Percentiles rank a stretch among this genome's conserved stretches.
Conservation (phyloP, 495 filamentous ascomycete species). For the Penicillium cinerascens region DNA sequence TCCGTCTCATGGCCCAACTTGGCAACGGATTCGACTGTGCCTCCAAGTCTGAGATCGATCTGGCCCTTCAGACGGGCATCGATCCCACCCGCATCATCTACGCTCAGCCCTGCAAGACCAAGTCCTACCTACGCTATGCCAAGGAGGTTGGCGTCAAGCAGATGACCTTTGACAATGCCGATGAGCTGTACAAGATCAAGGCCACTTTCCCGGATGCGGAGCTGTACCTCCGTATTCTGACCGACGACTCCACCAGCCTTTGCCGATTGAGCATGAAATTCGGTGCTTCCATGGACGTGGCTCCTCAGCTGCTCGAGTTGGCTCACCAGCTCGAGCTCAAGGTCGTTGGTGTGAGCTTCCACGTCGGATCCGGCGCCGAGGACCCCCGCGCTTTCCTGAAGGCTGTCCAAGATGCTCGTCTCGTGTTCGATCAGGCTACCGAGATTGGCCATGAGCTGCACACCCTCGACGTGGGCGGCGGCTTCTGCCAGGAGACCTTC, state of each 20-base stretch:
- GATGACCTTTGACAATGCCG: conserved; percentile 98
- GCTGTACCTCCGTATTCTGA: conserved; percentile 88
- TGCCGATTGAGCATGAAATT: conserved; percentile 97
- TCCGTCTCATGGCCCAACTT: conserved; percentile 79
- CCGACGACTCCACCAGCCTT: conserved; percentile 90
- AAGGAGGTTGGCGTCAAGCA: conserved; percentile 81
- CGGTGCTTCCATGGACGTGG: conserved; percentile 80
- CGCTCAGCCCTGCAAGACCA: conserved; percentile 98
- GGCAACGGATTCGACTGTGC: conserved; percentile 98
- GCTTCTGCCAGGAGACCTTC: conserved; percentile 84
- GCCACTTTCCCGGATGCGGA: conserved; percentile 83
- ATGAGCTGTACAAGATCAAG: conserved; percentile 97
- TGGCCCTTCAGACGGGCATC: conserved; percentile 78
- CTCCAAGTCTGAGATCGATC: conserved; percentile 93
- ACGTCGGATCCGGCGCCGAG: conserved; percentile 92
- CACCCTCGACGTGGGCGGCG: conserved; percentile 91
- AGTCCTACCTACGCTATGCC: conserved; percentile 91
- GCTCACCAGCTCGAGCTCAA: conserved; percentile 89
- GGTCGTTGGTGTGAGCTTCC: conserved; percentile 94
- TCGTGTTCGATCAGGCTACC: conserved; percentile 84
- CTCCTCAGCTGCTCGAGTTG: conserved; percentile 70
- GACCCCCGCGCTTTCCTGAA: conserved; percentile 85
- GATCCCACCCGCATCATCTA: conserved; percentile 95
- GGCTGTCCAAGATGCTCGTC: conserved; percentile 82
- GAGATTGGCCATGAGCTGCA: conserved; percentile 74